Base-by-base conservation (phyloP, 2,329 filamentous ascomycete species). In the Pseudogymnoascus sp. region DNA sequence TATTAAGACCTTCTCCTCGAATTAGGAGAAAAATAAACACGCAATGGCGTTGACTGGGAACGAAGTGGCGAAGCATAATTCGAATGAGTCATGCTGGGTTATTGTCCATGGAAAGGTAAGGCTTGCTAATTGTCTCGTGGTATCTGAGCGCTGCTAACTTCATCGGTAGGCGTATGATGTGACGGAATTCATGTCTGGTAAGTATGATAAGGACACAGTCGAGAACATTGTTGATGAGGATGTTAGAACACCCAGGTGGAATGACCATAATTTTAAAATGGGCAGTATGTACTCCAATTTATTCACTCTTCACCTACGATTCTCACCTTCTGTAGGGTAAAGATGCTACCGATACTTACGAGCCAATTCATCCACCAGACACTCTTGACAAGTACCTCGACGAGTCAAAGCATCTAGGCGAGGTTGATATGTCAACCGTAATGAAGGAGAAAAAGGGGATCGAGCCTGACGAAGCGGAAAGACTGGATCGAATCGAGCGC, bases 231-330 rank as follows among this genome's bases (percentile, higher is more conserved):
- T 29, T 29, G 26, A 29, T 47, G 40, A 37, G 42, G 21, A 5
- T 40, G 18, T 60, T 69, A 86, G 91, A 96, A 75, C 92, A 96
- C 73, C 93, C 93, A 21, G 93, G 93, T 66, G 93, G 91, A 37
- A 83, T 86, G 68, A 95, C 93, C 73, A 96, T 97, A 75, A 97
- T 99, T 72, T 83, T 99, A 68, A 96, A 96, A 79, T 96, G 97
- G 77, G 93, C 93, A 29, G 83, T 84, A 73, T 67, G 81, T 69
- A 29, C 26, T 29, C 26, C 26, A 29, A 29, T 29, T 29, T 11
- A 21, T 6, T 64, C 40, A 26, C n/a, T 54, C 2, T 39, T 23
- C 18, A 26, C 18, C 61, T 47, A 37, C 31, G 18, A 5, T 37
- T 34, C 23, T 54, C 23, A 45, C 11, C 29, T 18, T 18, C 31